phyloP scores from a whole-genome alignment of 768 basidiomycete species.

The Hysterangium stoloniferum region DNA sequence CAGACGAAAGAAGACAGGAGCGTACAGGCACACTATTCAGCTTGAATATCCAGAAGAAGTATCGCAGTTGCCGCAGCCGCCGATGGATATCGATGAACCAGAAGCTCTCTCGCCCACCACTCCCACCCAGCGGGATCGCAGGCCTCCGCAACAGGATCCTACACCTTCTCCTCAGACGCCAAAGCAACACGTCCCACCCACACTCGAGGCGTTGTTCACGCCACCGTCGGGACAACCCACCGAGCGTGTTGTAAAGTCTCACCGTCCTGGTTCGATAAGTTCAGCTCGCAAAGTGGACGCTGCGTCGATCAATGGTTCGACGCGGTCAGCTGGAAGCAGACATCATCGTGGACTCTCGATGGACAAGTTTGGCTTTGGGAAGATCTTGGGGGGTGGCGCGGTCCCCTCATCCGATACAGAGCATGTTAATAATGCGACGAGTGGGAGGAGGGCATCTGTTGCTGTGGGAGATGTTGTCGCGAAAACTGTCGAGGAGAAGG shows the following conservation, averaged over 20 bases:
- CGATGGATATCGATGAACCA: constrained; percentile 4
- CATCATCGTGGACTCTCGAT: constrained; percentile 65
- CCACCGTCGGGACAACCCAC: not conserved
- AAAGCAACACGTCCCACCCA: not conserved
- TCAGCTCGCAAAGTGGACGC: constrained; percentile 19
- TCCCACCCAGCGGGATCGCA: constrained; percentile 29
- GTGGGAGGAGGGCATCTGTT: no score
- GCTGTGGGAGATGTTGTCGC: no score
- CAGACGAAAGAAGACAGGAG: constrained; percentile 1
- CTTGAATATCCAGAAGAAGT: constrained; percentile 77
- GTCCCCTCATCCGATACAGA: constrained; percentile 11
- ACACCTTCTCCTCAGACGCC: constrained; percentile 8
- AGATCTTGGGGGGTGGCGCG: constrained; percentile 49
- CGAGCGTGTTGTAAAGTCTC: not conserved
- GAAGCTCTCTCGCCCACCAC: constrained; percentile 31
- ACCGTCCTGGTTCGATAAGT: not conserved
- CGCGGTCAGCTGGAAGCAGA: constrained; percentile 37
- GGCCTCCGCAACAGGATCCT: constrained; percentile 9
- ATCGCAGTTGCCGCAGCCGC: constrained; percentile 15
- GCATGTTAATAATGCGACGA: no score
- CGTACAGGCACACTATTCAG: constrained; percentile 73
- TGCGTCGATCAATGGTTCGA: constrained; percentile 25
- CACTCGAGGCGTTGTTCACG: not conserved
- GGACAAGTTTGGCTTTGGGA: constrained; percentile 73
- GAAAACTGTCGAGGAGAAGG: no score